phyloP scores from a whole-genome alignment of 139 green algal genomes.

The Chlamydomonas incerta region DNA sequence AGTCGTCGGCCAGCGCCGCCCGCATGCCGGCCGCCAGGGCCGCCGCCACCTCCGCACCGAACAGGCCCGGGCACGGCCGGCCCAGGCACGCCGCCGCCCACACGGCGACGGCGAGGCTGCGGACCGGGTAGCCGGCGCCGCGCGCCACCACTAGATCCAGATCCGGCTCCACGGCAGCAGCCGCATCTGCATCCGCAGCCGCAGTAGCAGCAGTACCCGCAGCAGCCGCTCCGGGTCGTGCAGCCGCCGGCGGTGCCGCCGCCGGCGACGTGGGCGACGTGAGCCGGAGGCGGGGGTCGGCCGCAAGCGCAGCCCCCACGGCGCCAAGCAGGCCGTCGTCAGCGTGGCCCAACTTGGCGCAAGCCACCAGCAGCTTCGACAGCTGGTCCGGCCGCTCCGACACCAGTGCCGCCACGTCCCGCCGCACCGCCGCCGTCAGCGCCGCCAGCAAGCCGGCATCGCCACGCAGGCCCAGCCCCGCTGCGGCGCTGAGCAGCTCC shows the following conservation, averaged over 20 bases:
- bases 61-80: neutral
- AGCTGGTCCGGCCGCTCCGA: slow-evolving; percentile 3
- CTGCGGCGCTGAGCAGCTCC: neutral
- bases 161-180: neutral
- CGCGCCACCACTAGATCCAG: neutral
- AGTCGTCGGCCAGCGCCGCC: neutral
- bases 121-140: neutral
- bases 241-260: neutral
- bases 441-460: neutral
- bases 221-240: too few species aligned
- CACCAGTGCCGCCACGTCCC: neutral
- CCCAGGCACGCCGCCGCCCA: slow-evolving; percentile 19
- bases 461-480: neutral
- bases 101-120: neutral
- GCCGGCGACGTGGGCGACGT: too few species aligned
- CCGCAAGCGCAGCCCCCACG: neutral
- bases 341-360: neutral
- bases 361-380: slow-evolving; percentile 4
- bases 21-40: neutral
- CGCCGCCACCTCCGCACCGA: neutral
- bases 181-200: too few species aligned
- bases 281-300: neutral
- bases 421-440: neutral
- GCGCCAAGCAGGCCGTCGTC: neutral
- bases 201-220: too few species aligned